phyloP scores from a whole-genome alignment of 2,329 filamentous ascomycete genomes.

The Saccharata proteae region DNA sequence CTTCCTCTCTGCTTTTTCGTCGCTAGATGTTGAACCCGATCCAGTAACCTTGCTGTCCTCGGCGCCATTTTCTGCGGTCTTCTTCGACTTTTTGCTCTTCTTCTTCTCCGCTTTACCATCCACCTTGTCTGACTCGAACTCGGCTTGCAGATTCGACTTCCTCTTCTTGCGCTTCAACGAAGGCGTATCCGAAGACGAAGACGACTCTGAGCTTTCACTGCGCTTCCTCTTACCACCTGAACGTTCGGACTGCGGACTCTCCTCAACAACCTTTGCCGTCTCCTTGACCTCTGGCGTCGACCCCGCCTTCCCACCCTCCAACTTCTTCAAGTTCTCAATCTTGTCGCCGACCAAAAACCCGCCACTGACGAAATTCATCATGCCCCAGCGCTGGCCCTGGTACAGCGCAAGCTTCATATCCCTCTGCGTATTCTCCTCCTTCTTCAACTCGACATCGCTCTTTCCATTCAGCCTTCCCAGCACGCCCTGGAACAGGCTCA shows the following conservation, averaged over 20 bases:
- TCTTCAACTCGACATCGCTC: conserved; percentile 57
- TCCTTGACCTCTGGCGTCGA: conserved; percentile 13
- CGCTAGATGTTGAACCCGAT: conserved; percentile 12
- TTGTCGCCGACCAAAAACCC: conserved; percentile 56
- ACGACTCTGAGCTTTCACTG: conserved; percentile 17
- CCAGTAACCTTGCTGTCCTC: conserved; percentile 7
- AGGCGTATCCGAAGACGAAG: conserved; percentile 21
- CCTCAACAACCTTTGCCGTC: conserved; percentile 33
- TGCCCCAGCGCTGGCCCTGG: conserved; percentile 62
- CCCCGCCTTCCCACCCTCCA: conserved; percentile 30
- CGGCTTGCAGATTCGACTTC: conserved; percentile 19
- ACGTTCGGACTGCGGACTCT: conserved; percentile 16
- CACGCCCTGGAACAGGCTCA: conserved; percentile 76
- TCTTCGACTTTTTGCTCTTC: conserved; percentile 23
- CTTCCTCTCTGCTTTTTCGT: conserved; percentile 31
- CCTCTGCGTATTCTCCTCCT: conserved; percentile 55
- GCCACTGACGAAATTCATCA: conserved; percentile 74
- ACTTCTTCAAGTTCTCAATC: conserved; percentile 36
- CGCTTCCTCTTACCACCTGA: conserved; percentile 22
- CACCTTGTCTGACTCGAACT: conserved; percentile 6
- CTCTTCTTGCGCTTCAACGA: conserved; percentile 27
- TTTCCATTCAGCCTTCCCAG: conserved; percentile 85
- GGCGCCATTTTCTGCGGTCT: conserved; percentile 14
- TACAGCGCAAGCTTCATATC: conserved; percentile 63
- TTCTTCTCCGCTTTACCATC: conserved; percentile 15